Base-by-base conservation (phyloP, 1,284 basidiomycete genomes). In the Termitomyces sp. region DNA sequence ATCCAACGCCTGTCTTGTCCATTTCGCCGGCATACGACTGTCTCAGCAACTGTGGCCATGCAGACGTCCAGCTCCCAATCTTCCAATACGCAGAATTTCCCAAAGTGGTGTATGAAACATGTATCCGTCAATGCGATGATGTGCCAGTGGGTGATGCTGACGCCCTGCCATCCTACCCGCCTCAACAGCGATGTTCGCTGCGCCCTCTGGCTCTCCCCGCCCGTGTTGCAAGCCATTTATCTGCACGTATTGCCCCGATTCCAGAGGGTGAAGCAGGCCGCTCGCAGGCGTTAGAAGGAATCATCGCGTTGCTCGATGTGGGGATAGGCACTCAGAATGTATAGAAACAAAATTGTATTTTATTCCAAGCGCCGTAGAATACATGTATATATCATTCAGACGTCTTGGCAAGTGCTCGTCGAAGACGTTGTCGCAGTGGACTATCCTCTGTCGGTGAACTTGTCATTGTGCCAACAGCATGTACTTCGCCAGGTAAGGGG, bases 341-440 rank as follows among this genome's bases (percentile, higher is more conserved):
- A 30, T 42, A 33, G 2, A 52, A 9, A 46, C 21, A 21, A 21
- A 42, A 33, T 12, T 50, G 24, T 38, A 55, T 41, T 51, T 39
- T n/a, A 9, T 48, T 17, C 17, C 17, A 28, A 24, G 33, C 33
- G 5, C 24, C 12, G 17, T 34, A 30, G 13, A 34, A 15, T 40
- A 52, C 30, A 36, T 47, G 28, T 41, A 12, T n/a, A 24, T 19
- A 48, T 50, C 28, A 52, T 31, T 55, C 54, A 3, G 62, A 59
- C 10, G 59, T 13, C 43, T 64, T 65, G n/a, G 62, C 52, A 7
- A 66, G 52, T 3, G 64, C 64, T n/a, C 57, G 45, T 26, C 61
- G 61, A 4, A 66, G 54, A n/a, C 65, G 62, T 51, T 63, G 64
- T 2, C 64, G 57, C 36, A 66, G 54, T 1, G 64, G 65, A 42